These are phyloP conservation scores for Tetrapisispora taiwanensis DNA, from an alignment of 805 yeast genomes.

Conservation along the genomic window DNA sequence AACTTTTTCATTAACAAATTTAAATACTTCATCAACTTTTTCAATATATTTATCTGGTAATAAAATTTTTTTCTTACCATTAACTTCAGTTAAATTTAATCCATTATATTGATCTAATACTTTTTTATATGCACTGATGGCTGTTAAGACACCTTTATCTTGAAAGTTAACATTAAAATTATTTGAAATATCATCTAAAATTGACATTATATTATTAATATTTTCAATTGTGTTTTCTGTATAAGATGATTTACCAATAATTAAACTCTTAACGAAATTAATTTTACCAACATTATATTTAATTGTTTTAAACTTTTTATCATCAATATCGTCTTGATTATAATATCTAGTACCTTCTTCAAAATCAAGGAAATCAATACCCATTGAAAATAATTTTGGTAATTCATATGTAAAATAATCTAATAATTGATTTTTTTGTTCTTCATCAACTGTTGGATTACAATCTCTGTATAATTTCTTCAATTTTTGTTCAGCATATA, in stretches of 20 bases:
- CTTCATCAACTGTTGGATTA: slow-evolving; percentile 16
- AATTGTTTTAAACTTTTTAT: neutral
- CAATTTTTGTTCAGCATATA: slow-evolving; percentile 15
- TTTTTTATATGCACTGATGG: slow-evolving; percentile 37
- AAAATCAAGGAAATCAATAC: slow-evolving; percentile 1
- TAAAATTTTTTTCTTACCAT: neutral
- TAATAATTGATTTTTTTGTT: slow-evolving; percentile 17
- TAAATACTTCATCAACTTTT: slow-evolving; percentile 9
- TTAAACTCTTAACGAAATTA: slow-evolving; percentile 18
- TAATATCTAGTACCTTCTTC: slow-evolving; percentile 11
- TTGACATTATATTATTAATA: slow-evolving; percentile 32
- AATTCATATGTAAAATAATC: slow-evolving; percentile 21
- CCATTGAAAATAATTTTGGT: slow-evolving; percentile 18
- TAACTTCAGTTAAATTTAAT: neutral
- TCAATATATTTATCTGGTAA: slow-evolving; percentile 10
- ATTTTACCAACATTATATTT: slow-evolving; percentile 21
- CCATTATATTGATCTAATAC: slow-evolving; percentile 12
- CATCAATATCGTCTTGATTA: neutral
- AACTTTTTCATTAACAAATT: slow-evolving; percentile 11
- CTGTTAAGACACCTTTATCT: slow-evolving; percentile 58
- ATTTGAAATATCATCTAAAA: slow-evolving; percentile 37
- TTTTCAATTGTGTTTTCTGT: slow-evolving; percentile 11
- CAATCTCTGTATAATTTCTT: slow-evolving; percentile 5
- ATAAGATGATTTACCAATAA: slow-evolving; percentile 17
- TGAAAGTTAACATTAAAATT: slow-evolving; percentile 70